A percentile compares a stretch with the other conserved stretches of the same genome.
These are phyloP conservation scores for Trametes villosa DNA, from an alignment of 768 basidiomycete species.

Conservation along the genomic window DNA sequence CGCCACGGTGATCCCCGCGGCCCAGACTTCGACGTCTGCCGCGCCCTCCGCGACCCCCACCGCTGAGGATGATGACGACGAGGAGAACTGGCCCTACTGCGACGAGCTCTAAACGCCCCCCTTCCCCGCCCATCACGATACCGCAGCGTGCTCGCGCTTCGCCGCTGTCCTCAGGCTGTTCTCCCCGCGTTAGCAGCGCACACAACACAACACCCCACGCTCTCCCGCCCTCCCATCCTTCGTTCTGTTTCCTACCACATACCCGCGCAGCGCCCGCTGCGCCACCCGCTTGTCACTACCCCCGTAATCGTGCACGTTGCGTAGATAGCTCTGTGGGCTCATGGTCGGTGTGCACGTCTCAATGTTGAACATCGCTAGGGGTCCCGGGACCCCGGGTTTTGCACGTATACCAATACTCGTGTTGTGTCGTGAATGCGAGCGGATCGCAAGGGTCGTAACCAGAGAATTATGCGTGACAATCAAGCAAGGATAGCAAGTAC, in stretches of 20 bases:
- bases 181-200: too few species aligned
- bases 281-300: neutral
- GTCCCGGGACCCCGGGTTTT: constrained; percentile 4
- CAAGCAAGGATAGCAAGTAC: neutral
- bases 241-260: constrained; percentile 4
- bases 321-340: constrained; percentile 26
- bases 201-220: neutral
- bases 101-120: constrained; percentile 46
- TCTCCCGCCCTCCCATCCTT: constrained; percentile 2
- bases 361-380: constrained; percentile 19
- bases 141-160: neutral
- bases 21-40: constrained; percentile 24
- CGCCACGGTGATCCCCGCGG: constrained; percentile 28
- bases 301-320: constrained; percentile 11
- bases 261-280: constrained; percentile 1
- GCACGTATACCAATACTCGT: neutral
- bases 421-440: neutral
- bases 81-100: constrained; percentile 54
- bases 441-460: neutral
- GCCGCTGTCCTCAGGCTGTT: too few species aligned
- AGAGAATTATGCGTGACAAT: too few species aligned
- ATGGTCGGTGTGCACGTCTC: constrained; percentile 8
- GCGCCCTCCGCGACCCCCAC: constrained; percentile 4
- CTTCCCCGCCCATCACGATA: neutral
- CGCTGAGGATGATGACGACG: constrained; percentile 37